Base-by-base conservation (phyloP, 129 eudicot genomes). In the Helianthus tuberosus region DNA sequence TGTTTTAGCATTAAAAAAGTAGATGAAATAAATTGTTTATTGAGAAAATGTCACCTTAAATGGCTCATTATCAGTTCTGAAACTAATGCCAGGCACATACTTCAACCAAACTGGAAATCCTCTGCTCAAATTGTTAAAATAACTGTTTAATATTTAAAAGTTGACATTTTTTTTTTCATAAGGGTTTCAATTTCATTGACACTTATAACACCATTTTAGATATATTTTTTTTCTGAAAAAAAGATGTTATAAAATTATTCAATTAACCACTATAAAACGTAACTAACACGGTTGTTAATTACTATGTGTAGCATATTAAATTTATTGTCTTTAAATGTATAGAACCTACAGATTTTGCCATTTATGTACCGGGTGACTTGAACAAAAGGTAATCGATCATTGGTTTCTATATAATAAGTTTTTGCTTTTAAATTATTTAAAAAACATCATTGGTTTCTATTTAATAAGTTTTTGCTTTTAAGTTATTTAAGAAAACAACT, bases 41-140 rank as follows among this genome's bases (percentile, higher is more conserved):
- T 8, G 17, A 73, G 10, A 38, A 52, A 65, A 49, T 54, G 58
- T 53, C 23, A 91, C 97, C 97, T 91, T 91, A 77, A 91, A 91
- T 72, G 97, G 97, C 75, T 88, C 95, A 78, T 91, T 91, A 49
- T 91, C 91, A 17, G 97, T 88, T 75, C 97, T 88, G 83, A 91
- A 91, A 79, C 91, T 88, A 63, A 91, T 91, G 63, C 91, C 95
- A 23, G 97, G 89, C 23, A 88, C 89, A 83, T 88, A 88, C 77
- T 91, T 88, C 17, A 91, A 77, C 97, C 97, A 91, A 70, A 91
- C 95, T 46, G 96, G 97, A 83, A 91, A 88, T 71, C 97, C 97
- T 48, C 97, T 91, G 89, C 55, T 75, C 36, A 77, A 8, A 55
- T 64, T 38, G 62, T 60, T 16, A 72, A 11, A 27, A 68, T 47